phyloP scores from a whole-genome alignment of 2,329 filamentous ascomycete genomes.

The Calonectria naviculata region DNA sequence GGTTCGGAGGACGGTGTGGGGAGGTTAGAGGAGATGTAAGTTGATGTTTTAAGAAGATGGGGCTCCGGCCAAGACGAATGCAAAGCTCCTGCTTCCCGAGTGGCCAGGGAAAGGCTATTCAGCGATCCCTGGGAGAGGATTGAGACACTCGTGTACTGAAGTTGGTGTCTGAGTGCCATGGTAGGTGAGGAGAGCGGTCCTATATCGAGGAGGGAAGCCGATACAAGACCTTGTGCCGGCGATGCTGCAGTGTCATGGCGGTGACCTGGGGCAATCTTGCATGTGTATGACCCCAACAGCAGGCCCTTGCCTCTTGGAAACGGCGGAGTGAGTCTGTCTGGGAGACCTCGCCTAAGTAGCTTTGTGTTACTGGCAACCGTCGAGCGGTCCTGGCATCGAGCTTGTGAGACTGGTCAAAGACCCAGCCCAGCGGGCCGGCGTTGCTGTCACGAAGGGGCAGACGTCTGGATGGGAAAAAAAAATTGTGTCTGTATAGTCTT shows the following conservation, averaged over 20 bases:
- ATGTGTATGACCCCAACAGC: constrained; percentile 26
- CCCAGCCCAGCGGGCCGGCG: constrained; percentile 35
- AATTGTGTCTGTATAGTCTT: too few relatives aligned
- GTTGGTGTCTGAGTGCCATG: neutral
- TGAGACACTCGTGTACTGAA: constrained; percentile 8
- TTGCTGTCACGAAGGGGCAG: neutral
- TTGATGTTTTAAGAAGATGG: constrained; percentile 42
- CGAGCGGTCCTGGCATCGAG: constrained; percentile 34
- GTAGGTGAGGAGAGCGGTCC: constrained; percentile 10
- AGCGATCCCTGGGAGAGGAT: neutral
- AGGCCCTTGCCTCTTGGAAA: neutral
- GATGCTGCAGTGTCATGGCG: constrained; percentile 16
- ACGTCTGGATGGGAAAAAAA: neutral
- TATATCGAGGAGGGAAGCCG: constrained; percentile 19
- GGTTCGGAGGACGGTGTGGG: constrained; percentile 30
- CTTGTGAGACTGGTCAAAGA: constrained; percentile 33
- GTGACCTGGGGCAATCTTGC: constrained; percentile 10
- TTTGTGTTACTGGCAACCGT: constrained; percentile 34
- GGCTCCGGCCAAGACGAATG: constrained; percentile 20
- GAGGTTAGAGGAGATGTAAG: constrained; percentile 34
- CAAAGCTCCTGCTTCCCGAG: constrained; percentile 4
- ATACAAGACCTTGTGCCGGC: neutral
- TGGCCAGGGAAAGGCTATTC: neutral
- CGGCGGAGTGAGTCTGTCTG: constrained; percentile 21
- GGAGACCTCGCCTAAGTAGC: constrained; percentile 36